phyloP scores from a whole-genome alignment of 2,329 filamentous ascomycete species.

The Volutella citrinella region DNA sequence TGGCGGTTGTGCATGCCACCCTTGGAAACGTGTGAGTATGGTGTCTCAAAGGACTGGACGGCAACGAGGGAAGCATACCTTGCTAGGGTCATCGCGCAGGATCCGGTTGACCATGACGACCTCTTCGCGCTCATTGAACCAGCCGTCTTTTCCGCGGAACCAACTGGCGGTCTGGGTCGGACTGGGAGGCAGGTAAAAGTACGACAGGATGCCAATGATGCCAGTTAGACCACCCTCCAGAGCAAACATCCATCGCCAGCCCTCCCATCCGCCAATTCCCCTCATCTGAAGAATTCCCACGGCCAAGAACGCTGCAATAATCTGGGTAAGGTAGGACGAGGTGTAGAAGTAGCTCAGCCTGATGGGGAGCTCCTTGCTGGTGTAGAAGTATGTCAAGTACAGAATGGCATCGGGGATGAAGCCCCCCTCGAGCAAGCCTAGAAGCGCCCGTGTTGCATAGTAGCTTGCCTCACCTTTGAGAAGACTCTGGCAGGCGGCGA shows the following conservation, averaged over 20 bases:
- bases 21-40: constrained; percentile 21
- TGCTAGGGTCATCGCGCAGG: constrained; percentile 54
- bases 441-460: constrained; percentile 45
- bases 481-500: constrained; percentile 31
- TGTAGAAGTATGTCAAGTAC: too few relatives aligned
- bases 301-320: constrained; percentile 6
- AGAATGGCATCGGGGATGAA: too few relatives aligned
- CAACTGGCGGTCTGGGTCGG: constrained; percentile 47
- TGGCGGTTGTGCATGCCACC: constrained; percentile 58
- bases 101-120: constrained; percentile 52
- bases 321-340: constrained; percentile 1
- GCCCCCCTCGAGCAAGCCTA: too few relatives aligned
- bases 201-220: constrained; percentile 17
- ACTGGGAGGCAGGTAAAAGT: constrained; percentile 20
- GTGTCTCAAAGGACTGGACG: too few relatives aligned
- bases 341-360: too few relatives aligned
- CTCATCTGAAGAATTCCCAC: constrained; percentile 53
- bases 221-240: constrained; percentile 33
- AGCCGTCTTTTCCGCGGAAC: constrained; percentile 50
- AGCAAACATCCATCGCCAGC: constrained; percentile 57
- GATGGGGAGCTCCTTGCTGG: too few relatives aligned
- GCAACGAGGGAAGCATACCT: constrained; percentile 1
- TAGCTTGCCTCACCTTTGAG: constrained; percentile 27
- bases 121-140: constrained; percentile 56
- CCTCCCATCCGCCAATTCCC: constrained; percentile 47